A percentile compares a stretch with the other conserved stretches of the same genome.
These are phyloP conservation scores for Dalbergia cultrata DNA, from an alignment of 306 rosid genomes.

Conservation along the genomic window DNA sequence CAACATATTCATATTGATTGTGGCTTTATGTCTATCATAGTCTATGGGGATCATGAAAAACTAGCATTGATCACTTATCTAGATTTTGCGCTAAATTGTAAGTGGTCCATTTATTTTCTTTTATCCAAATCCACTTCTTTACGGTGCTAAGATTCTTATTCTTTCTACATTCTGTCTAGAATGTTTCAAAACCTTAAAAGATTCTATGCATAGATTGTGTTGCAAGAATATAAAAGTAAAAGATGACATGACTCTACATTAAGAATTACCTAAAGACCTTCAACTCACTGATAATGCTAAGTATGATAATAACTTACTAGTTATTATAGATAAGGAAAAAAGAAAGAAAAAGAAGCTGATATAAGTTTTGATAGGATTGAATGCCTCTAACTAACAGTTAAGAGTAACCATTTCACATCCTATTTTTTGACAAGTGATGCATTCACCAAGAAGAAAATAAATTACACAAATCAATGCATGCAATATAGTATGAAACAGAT, in stretches of 20 bases:
- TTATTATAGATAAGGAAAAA: background rate
- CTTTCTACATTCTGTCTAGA: background rate
- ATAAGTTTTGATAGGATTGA: slow-evolving; percentile 12
- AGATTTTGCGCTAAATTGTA: slow-evolving; percentile 93
- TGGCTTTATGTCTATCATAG: slow-evolving; percentile 89
- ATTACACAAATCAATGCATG: slow-evolving; percentile 5
- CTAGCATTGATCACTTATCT: slow-evolving; percentile 95
- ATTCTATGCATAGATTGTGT: slow-evolving; percentile 15
- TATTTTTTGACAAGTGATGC: slow-evolving; percentile 15
- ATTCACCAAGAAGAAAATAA: slow-evolving; percentile 3
- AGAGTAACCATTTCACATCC: background rate
- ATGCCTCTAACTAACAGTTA: slow-evolving; percentile 27
- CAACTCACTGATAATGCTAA: slow-evolving; percentile 9
- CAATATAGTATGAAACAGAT: too few relatives aligned
- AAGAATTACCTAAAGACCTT: background rate
- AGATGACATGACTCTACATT: slow-evolving; percentile 24
- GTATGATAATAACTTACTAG: slow-evolving; percentile 1
- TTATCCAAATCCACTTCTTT: slow-evolving; percentile 20
- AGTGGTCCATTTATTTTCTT: slow-evolving; percentile 44
- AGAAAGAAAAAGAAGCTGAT: slow-evolving; percentile 1
- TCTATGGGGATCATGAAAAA: slow-evolving; percentile 88
- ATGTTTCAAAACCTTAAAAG: slow-evolving; percentile 23
- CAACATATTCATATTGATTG: slow-evolving; percentile 77
- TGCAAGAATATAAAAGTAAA: slow-evolving; percentile 29
- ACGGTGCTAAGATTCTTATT: background rate